Conservation (phyloP, 495 filamentous ascomycete genomes). For the Ascodesmis nigricans region DNA sequence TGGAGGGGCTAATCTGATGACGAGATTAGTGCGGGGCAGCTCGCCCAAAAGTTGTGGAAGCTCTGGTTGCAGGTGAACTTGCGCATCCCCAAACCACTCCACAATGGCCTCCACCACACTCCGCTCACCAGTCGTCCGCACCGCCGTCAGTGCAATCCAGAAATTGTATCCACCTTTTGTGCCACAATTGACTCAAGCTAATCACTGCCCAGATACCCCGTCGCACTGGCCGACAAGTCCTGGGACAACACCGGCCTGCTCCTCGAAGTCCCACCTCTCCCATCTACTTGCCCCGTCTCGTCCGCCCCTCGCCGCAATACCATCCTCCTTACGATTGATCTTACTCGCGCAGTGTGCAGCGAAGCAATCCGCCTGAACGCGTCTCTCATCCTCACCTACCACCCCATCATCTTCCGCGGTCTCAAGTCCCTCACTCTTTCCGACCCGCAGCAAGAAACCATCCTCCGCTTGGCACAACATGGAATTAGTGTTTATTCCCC, state of each 20-base stretch:
- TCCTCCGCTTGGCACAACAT: conserved; percentile 62
- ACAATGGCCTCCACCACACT: conserved; percentile 3
- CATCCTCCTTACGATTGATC: conserved; percentile 75
- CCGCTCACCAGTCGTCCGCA: conserved; percentile 48
- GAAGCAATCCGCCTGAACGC: conserved; percentile 61
- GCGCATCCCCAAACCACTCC: too few relatives aligned
- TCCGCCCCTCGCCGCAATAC: conserved; percentile 23
- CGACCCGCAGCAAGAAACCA: conserved; percentile 65
- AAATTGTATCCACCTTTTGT: conserved; percentile 40
- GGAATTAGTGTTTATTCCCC: conserved; percentile 62
- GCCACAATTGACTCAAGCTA: conserved; percentile 2
- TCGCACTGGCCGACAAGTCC: conserved; percentile 65
- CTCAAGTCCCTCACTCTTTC: conserved; percentile 67
- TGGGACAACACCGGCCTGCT: conserved; percentile 89
- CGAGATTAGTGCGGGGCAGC: too few relatives aligned
- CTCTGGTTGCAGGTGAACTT: too few relatives aligned
- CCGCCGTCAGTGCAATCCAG: conserved; percentile 59
- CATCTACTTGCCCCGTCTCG: neutral
- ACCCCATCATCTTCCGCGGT: conserved; percentile 86
- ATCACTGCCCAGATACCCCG: conserved; percentile 37
- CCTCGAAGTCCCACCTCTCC: conserved; percentile 40
- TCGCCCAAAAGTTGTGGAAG: too few relatives aligned
- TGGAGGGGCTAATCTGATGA: too few relatives aligned
- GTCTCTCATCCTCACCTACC: conserved; percentile 72
- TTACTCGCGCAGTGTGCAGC: conserved; percentile 72